phyloP scores from a whole-genome alignment of 2,329 filamentous ascomycete species.

The Dothideomycetidae sp. region DNA sequence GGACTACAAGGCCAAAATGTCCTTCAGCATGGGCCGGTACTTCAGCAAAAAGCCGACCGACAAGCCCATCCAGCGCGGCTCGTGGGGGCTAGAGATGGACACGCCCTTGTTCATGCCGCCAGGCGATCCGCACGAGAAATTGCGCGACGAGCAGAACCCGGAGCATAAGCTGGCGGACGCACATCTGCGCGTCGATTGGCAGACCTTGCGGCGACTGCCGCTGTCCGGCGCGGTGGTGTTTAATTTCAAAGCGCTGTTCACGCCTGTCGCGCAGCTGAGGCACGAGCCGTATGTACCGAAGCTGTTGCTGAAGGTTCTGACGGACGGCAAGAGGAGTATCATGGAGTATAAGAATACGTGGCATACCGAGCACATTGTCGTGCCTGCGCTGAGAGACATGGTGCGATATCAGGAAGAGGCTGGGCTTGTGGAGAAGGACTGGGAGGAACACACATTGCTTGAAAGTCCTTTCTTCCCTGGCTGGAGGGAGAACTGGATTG shows the following conservation, averaged over 20 bases:
- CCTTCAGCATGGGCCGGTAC: conserved; percentile 76
- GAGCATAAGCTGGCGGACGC: conserved; percentile 44
- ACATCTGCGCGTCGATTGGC: conserved; percentile 71
- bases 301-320: conserved; percentile 53
- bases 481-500: conserved; percentile 63
- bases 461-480: conserved; percentile 64
- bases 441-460: conserved; percentile 54
- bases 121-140: conserved; percentile 48
- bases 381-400: conserved; percentile 51
- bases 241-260: conserved; percentile 82
- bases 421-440: conserved; percentile 45
- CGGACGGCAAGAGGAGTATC: conserved; percentile 52
- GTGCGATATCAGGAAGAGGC: conserved; percentile 50
- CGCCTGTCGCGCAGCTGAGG: conserved; percentile 52
- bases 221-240: conserved; percentile 64
- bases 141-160: conserved; percentile 44
- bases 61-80: conserved; percentile 67
- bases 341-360: conserved; percentile 74
- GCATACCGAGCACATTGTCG: conserved; percentile 60
- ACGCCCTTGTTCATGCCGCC: conserved; percentile 61
- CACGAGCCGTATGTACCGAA: conserved; percentile 61
- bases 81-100: conserved; percentile 69
- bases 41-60: conserved; percentile 64
- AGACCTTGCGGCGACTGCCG: conserved; percentile 66
- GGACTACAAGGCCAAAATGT: conserved; percentile 78